Evolutionary conservation across 495 filamentous ascomycete species (phyloP).

Genomic region (Platismatia glauca): DNA sequence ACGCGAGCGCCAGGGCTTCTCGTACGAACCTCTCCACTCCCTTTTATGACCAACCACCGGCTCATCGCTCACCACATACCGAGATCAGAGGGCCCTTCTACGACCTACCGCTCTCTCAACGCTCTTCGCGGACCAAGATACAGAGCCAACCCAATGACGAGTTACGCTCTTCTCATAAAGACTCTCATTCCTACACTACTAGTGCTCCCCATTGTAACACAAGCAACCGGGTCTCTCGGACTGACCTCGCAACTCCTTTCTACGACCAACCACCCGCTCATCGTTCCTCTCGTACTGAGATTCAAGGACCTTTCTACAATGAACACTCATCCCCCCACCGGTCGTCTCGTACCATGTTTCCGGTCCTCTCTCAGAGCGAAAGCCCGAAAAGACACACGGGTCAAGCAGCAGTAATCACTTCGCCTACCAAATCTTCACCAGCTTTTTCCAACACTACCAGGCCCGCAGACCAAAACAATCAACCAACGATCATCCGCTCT

Average conservation of each 20-base stretch:
- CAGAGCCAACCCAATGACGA: conserved; percentile 31
- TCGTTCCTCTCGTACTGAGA: conserved; percentile 33
- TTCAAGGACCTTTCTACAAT: conserved; percentile 27
- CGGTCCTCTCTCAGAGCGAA: neutral
- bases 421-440: conserved; percentile 22
- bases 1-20: conserved; percentile 34
- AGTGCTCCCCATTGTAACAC: conserved; percentile 20
- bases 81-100: conserved; percentile 28
- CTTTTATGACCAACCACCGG: conserved; percentile 38
- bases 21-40: conserved; percentile 42
- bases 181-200: conserved; percentile 40
- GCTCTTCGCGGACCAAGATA: neutral
- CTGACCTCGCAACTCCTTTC: conserved; percentile 30
- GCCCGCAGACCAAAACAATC: conserved; percentile 18
- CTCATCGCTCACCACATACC: conserved; percentile 34
- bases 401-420: conserved; percentile 15
- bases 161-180: conserved; percentile 54
- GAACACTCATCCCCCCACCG: conserved; percentile 28
- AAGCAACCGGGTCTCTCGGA: conserved; percentile 31
- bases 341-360: conserved; percentile 32
- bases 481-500: conserved; percentile 17
- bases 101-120: conserved; percentile 3
- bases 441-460: conserved; percentile 21
- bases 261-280: conserved; percentile 29
- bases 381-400: conserved; percentile 30